These are phyloP conservation scores for California macrophylla DNA, from an alignment of 441 rosid species.

Conservation along the genomic window DNA sequence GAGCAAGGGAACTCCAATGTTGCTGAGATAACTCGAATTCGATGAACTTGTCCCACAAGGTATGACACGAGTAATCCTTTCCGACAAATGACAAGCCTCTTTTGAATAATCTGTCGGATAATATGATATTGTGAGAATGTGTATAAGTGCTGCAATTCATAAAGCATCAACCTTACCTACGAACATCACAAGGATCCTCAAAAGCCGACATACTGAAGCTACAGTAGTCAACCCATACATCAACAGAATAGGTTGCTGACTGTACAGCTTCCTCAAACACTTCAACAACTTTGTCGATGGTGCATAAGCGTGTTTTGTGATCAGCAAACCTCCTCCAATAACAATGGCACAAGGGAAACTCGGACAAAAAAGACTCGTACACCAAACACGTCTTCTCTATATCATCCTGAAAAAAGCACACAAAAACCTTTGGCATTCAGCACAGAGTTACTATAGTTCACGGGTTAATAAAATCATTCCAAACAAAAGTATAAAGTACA, in stretches of 20 bases:
- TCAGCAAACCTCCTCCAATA: slow-evolving; percentile 77
- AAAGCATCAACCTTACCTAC: slow-evolving; percentile 41
- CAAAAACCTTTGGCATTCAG: background rate
- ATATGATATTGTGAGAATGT: slow-evolving; percentile 3
- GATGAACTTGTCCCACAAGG: slow-evolving; percentile 73
- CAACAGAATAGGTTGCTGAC: slow-evolving; percentile 63
- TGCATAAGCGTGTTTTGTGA: slow-evolving; percentile 43
- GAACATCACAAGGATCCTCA: slow-evolving; percentile 58
- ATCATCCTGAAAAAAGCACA: slow-evolving; percentile 46
- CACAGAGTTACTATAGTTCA: slow-evolving; percentile 3
- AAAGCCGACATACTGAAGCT: slow-evolving; percentile 42
- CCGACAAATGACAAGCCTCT: slow-evolving; percentile 73
- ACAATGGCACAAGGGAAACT: slow-evolving; percentile 76
- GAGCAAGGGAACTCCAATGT: slow-evolving; percentile 65
- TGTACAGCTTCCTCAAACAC: slow-evolving; percentile 67
- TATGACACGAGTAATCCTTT: slow-evolving; percentile 60
- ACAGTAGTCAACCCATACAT: slow-evolving; percentile 72
- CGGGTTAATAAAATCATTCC: background rate
- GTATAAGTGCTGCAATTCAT: slow-evolving; percentile 1
- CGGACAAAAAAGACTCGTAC: slow-evolving; percentile 64
- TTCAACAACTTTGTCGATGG: slow-evolving; percentile 50
- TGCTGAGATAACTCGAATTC: slow-evolving; percentile 50
- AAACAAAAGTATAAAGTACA: background rate
- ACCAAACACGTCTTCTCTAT: slow-evolving; percentile 45
- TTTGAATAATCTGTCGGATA: slow-evolving; percentile 52